phyloP scores from a whole-genome alignment of 805 yeast species.

The Ogataea angusta region DNA sequence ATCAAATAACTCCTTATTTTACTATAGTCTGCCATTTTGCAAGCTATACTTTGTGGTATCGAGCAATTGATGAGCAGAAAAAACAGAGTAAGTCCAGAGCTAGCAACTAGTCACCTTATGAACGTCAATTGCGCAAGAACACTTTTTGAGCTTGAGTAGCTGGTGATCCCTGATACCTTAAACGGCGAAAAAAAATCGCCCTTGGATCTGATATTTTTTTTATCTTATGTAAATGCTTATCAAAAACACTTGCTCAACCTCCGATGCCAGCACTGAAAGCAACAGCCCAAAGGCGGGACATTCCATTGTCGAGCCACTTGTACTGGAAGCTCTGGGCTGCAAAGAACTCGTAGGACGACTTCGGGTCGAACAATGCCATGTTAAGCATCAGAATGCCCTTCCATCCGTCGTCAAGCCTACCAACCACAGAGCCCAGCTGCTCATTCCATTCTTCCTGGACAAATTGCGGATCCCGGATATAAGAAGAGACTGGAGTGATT shows the following conservation, averaged over 20 bases:
- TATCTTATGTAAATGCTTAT: slow-evolving; percentile 1
- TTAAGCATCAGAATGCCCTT: slow-evolving; percentile 50
- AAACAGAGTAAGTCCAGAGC: background rate
- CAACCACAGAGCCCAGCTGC: slow-evolving; percentile 34
- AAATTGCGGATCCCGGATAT: slow-evolving; percentile 49
- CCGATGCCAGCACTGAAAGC: slow-evolving; percentile 56
- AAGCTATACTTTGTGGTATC: background rate
- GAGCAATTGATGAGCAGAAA: background rate
- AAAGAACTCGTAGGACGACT: slow-evolving; percentile 41
- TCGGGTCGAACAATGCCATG: slow-evolving; percentile 44
- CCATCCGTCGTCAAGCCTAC: slow-evolving; percentile 56
- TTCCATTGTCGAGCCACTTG: slow-evolving; percentile 55
- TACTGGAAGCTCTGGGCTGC: slow-evolving; percentile 31
- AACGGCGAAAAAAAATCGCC: slow-evolving; percentile 7
- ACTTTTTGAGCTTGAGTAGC: background rate
- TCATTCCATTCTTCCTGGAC: slow-evolving; percentile 45
- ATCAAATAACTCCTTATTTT: slow-evolving; percentile 12
- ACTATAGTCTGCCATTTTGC: slow-evolving; percentile 9
- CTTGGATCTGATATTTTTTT: background rate
- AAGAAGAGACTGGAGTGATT: slow-evolving; percentile 58
- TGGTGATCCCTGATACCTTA: background rate
- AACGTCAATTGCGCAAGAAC: background rate
- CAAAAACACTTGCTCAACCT: slow-evolving; percentile 12
- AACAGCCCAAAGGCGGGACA: slow-evolving; percentile 59
- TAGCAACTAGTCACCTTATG: background rate